phyloP scores from a whole-genome alignment of 1,139 yeast species.

The Protomyces gravidus region DNA sequence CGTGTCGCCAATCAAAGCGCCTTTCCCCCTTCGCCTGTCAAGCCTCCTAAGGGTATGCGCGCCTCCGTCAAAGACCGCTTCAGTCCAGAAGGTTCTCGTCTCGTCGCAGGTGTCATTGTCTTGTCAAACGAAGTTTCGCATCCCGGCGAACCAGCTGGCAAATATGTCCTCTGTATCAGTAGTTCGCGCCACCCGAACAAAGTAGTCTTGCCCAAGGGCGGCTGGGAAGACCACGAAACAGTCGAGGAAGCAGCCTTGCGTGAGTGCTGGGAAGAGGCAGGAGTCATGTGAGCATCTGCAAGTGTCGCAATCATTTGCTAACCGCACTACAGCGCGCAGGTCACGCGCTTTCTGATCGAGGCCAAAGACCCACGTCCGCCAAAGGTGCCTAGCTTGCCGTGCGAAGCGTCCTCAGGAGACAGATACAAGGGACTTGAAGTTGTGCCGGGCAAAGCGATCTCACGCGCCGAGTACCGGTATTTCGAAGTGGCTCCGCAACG shows the following conservation, averaged over 20 bases:
- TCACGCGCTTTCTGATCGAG: constrained; percentile 4
- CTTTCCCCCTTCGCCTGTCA: constrained; percentile 15
- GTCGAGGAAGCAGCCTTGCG: constrained; percentile 60
- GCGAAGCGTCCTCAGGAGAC: background rate
- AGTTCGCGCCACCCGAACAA: constrained; percentile 52
- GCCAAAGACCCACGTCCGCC: constrained; percentile 22
- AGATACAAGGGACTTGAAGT: constrained; percentile 14
- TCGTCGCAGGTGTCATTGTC: constrained; percentile 88
- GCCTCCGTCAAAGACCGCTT: constrained; percentile 26
- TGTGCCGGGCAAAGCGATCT: constrained; percentile 10
- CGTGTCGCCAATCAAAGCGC: background rate
- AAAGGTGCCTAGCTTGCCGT: constrained; percentile 1
- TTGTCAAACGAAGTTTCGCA: constrained; percentile 54
- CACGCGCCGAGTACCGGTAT: constrained; percentile 29
- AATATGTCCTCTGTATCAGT: constrained; percentile 63
- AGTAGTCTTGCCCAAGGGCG: constrained; percentile 96
- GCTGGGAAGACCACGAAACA: constrained; percentile 82
- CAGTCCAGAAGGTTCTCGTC: constrained; percentile 57
- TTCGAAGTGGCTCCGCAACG: constrained; percentile 26
- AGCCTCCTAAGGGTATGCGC: constrained; percentile 9
- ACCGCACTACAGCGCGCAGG: background rate
- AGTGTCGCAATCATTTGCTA: background rate
- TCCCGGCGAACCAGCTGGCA: constrained; percentile 28
- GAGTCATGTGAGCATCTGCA: constrained; percentile 48
- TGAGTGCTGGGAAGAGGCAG: constrained; percentile 98